Conservation (phyloP, 1,284 basidiomycete species). For the Tranzscheliella williamsii region DNA sequence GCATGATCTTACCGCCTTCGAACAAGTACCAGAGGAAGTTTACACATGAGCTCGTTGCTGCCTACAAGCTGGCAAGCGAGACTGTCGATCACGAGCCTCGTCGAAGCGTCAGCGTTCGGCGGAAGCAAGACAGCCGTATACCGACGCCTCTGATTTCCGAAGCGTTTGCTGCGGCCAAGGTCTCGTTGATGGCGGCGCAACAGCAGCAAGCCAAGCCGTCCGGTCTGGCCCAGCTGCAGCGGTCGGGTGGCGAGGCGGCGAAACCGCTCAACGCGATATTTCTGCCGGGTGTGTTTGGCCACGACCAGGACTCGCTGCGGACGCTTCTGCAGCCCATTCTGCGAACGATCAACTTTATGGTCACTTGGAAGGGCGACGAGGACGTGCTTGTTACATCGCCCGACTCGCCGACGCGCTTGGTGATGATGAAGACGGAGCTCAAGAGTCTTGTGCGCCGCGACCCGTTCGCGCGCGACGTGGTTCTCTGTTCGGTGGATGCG, state of each 20-base stretch:
- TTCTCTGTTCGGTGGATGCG: slow-evolving; percentile 29
- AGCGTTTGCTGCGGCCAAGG: slow-evolving; percentile 29
- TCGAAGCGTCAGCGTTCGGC: slow-evolving; percentile 49
- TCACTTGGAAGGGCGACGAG: slow-evolving; percentile 49
- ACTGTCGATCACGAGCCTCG: slow-evolving; percentile 49
- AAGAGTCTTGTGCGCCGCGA: slow-evolving; percentile 25
- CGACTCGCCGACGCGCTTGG: slow-evolving; percentile 30
- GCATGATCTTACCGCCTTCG: slow-evolving; percentile 46
- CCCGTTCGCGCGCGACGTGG: slow-evolving; percentile 30
- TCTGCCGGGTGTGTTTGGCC: slow-evolving; percentile 47
- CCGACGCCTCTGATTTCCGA: slow-evolving; percentile 48
- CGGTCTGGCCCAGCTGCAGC: slow-evolving; percentile 41
- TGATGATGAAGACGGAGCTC: slow-evolving; percentile 42
- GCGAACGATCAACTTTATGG: slow-evolving; percentile 21
- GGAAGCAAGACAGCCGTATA: slow-evolving; percentile 46
- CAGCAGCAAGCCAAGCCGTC: slow-evolving; percentile 21
- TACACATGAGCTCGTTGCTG: slow-evolving; percentile 45
- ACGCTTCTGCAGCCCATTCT: slow-evolving; percentile 29
- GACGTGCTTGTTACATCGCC: slow-evolving; percentile 47
- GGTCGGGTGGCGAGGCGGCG: slow-evolving; percentile 15
- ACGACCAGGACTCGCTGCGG: slow-evolving; percentile 41
- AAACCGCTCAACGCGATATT: slow-evolving; percentile 49
- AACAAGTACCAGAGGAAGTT: slow-evolving; percentile 49
- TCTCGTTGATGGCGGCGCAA: slow-evolving; percentile 17
- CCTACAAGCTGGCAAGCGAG: slow-evolving; percentile 48